phyloP scores from a whole-genome alignment of 2,329 filamentous ascomycete genomes.

The Parastagonospora avenae region DNA sequence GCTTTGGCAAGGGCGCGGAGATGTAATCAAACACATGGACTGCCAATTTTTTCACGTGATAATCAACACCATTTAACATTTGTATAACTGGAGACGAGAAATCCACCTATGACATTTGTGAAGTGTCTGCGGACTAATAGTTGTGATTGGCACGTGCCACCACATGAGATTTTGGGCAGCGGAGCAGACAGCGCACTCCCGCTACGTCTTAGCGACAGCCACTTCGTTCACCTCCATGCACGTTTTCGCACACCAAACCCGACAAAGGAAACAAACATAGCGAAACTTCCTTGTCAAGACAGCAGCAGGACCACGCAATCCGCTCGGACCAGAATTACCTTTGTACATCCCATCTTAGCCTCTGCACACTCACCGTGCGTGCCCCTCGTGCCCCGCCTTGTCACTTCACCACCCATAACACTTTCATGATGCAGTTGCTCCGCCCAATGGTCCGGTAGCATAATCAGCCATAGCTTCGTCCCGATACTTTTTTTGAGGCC shows the following conservation, averaged over 20 bases:
- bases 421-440: slow-evolving; percentile 41
- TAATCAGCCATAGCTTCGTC: slow-evolving; percentile 17
- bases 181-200: slow-evolving; percentile 19
- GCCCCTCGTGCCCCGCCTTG: slow-evolving; percentile 36
- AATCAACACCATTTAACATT: too few species aligned
- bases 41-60: not conserved
- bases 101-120: too few species aligned
- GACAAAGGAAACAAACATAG: slow-evolving; percentile 17
- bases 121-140: too few species aligned
- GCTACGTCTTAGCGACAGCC: slow-evolving; percentile 16
- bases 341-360: slow-evolving; percentile 9
- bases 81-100: too few species aligned
- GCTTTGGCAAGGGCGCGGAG: not conserved
- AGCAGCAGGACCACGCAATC: not conserved
- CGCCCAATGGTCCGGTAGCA: slow-evolving; percentile 45
- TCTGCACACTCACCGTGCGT: slow-evolving; percentile 27
- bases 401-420: slow-evolving; percentile 43
- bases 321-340: not conserved
- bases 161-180: slow-evolving; percentile 13
- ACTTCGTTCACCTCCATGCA: slow-evolving; percentile 17
- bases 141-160: slow-evolving; percentile 23
- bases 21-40: not conserved
- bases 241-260: slow-evolving; percentile 18
- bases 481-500: slow-evolving; percentile 23
- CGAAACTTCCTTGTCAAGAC: not conserved